A percentile compares a stretch with the other conserved stretches of the same genome.
These are phyloP conservation scores for Candida manassasensis DNA, from an alignment of 805 yeast genomes.

Conservation along the genomic window DNA sequence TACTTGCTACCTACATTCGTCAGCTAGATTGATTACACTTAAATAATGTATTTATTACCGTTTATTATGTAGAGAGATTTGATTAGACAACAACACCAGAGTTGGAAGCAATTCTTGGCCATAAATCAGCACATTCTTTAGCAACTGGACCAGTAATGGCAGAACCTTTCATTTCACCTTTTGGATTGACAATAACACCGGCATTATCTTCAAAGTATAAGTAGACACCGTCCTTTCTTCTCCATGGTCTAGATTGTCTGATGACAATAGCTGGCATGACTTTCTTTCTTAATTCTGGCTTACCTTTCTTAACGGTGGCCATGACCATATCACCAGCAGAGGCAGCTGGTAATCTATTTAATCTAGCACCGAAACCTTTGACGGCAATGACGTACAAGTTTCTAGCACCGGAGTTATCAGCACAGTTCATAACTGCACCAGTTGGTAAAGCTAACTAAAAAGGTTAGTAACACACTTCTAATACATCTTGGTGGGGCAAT, in stretches of 20 bases:
- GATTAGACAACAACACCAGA: conserved; percentile 99
- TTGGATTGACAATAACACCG: conserved; percentile 99
- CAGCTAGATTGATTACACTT: too few species aligned
- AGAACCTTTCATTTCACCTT: conserved; percentile 99
- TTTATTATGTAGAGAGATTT: background rate
- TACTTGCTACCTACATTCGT: too few species aligned
- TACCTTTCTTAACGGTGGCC: conserved; percentile 99
- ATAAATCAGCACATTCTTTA: conserved; percentile 99
- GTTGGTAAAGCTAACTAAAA: conserved; percentile 94
- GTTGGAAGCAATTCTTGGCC: conserved; percentile 99
- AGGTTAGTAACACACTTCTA: conserved; percentile 1
- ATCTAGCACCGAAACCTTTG: conserved; percentile 99
- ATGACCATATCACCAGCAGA: conserved; percentile 99
- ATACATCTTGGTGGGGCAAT: too few species aligned
- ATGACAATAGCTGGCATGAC: conserved; percentile 99
- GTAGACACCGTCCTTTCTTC: conserved; percentile 99
- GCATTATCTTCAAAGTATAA: conserved; percentile 99
- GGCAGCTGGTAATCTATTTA: conserved; percentile 99
- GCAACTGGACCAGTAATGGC: conserved; percentile 99
- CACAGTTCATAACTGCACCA: conserved; percentile 99
- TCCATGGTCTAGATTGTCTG: conserved; percentile 99
- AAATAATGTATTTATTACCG: background rate
- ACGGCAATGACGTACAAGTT: conserved; percentile 98
- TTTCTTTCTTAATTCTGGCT: conserved; percentile 99
- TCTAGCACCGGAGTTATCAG: conserved; percentile 99